phyloP scores from a whole-genome alignment of 176 grass and related monocot species.

The Calamus simplicifolius region DNA sequence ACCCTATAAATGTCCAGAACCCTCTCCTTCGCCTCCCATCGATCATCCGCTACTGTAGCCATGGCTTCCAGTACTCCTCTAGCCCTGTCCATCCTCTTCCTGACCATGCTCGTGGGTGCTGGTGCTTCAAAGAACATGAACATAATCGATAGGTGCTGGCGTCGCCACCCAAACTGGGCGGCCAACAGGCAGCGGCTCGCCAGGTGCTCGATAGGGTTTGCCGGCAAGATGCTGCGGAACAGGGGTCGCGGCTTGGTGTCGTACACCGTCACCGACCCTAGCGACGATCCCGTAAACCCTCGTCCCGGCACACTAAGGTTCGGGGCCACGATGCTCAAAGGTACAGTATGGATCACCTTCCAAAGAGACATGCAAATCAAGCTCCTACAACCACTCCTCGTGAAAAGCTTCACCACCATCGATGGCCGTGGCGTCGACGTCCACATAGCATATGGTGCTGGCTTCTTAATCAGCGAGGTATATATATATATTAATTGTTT shows the following conservation, averaged over 20 bases:
- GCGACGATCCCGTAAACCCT: slow-evolving; percentile 52
- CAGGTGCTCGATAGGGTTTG: slow-evolving; percentile 60
- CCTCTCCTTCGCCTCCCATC: too few species aligned
- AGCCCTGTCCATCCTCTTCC: slow-evolving; percentile 17
- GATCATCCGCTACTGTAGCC: not conserved
- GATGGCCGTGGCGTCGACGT: slow-evolving; percentile 70
- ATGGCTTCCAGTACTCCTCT: not conserved
- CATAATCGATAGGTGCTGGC: slow-evolving; percentile 69
- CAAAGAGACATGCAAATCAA: slow-evolving; percentile 43
- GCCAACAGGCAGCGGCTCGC: slow-evolving; percentile 49
- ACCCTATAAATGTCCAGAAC: too few species aligned
- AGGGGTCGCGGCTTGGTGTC: slow-evolving; percentile 19
- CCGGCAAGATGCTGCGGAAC: slow-evolving; percentile 67
- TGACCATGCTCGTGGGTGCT: not conserved
- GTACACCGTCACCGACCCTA: slow-evolving; percentile 59
- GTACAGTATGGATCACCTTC: slow-evolving; percentile 92
- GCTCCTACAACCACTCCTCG: slow-evolving; percentile 47
- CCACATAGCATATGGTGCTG: slow-evolving; percentile 58
- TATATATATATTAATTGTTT: too few species aligned
- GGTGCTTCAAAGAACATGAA: slow-evolving; percentile 10
- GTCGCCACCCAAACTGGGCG: slow-evolving; percentile 40
- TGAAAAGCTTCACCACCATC: slow-evolving; percentile 85
- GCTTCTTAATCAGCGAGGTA: slow-evolving; percentile 52
- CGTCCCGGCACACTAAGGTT: slow-evolving; percentile 61
- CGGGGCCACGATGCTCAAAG: slow-evolving; percentile 51